phyloP scores from a whole-genome alignment of 352 stramenopile genomes.

The Globisporangium polare region DNA sequence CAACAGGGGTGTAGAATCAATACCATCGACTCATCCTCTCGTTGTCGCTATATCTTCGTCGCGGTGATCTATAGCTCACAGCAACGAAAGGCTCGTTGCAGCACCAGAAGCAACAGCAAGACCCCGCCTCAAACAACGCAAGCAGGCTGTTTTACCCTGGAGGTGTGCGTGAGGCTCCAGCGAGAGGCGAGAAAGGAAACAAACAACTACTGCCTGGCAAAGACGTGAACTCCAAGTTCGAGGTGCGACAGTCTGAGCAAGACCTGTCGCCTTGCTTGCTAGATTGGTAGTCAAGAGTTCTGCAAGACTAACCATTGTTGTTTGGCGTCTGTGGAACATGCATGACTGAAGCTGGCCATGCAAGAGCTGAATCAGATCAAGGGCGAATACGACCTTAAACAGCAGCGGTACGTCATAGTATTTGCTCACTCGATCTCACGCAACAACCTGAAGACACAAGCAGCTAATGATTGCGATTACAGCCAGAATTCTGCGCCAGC shows the following conservation, averaged over 20 bases:
- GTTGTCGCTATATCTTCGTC: background rate
- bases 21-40: background rate
- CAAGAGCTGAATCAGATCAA: constrained; percentile 51
- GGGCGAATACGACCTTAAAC: constrained; percentile 28
- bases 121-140: background rate
- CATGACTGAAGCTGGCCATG: constrained; percentile 31
- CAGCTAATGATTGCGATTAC: background rate
- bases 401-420: constrained; percentile 22
- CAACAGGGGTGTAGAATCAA: background rate
- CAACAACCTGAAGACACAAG: background rate
- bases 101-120: background rate
- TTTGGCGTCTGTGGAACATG: background rate
- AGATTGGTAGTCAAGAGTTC: background rate
- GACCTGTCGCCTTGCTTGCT: background rate
- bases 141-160: constrained; percentile 9
- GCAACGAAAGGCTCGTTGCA: background rate
- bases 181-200: background rate
- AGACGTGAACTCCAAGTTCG: constrained; percentile 47
- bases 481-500: constrained; percentile 25
- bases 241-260: constrained; percentile 17
- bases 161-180: background rate
- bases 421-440: background rate
- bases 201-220: background rate
- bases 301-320: background rate
- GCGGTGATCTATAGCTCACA: background rate